Percentiles rank a stretch among this genome's conserved stretches.
Evolutionary conservation across 371 early-diverging fungal genomes (phyloP).

Genomic region (Mortierella sp.): DNA sequence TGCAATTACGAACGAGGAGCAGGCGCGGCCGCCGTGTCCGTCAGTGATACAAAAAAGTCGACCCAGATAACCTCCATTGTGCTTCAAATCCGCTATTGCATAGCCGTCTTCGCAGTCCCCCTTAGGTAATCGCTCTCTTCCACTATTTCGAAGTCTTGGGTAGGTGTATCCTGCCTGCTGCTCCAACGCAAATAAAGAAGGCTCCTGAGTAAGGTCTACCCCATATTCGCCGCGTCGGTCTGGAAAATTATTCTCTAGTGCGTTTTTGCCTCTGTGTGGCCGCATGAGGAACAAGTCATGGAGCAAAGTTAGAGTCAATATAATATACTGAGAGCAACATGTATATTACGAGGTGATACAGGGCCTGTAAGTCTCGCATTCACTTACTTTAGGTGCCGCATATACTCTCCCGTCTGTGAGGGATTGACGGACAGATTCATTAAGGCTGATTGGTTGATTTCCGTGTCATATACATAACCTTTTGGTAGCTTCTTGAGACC

Average conservation of each 20-base stretch:
- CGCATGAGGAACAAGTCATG: background rate
- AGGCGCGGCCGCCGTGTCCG: constrained; percentile 76
- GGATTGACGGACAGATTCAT: constrained; percentile 47
- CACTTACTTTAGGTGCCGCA: constrained; percentile 41
- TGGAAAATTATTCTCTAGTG: constrained; percentile 45
- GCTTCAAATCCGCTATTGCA: constrained; percentile 67
- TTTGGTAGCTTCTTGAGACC: constrained; percentile 53
- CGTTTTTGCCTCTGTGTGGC: constrained; percentile 26
- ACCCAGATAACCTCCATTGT: constrained; percentile 56
- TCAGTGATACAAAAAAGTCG: constrained; percentile 74
- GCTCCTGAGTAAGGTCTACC: constrained; percentile 42
- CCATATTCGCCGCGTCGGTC: constrained; percentile 47
- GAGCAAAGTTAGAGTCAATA: background rate
- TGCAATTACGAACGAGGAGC: constrained; percentile 72
- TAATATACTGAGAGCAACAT: background rate
- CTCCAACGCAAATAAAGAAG: constrained; percentile 66
- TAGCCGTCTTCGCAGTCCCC: constrained; percentile 73
- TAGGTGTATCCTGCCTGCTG: constrained; percentile 78
- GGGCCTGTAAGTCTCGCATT: background rate
- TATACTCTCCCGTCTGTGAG: constrained; percentile 43
- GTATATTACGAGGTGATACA: background rate
- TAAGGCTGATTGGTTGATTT: constrained; percentile 42
- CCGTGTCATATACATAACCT: constrained; percentile 52
- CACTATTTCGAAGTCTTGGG: constrained; percentile 70
- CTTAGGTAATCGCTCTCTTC: constrained; percentile 71